Evolutionary conservation across 129 eudicot genomes (phyloP).

Genomic region (Tanacetum coccineum): DNA sequence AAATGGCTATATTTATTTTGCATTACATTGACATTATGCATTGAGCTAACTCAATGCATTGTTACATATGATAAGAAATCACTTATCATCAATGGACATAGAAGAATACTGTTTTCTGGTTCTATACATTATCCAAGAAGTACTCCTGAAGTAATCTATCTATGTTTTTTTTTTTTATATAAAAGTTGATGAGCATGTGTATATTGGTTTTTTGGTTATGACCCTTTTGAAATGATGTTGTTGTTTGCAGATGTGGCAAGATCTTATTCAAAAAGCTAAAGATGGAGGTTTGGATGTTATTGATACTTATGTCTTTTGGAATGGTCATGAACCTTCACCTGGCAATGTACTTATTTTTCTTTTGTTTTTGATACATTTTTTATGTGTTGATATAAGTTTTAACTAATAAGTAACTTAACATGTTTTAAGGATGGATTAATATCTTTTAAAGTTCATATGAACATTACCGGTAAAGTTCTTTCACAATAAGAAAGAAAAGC

Average conservation of each 20-base stretch:
- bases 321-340: conserved; percentile 89
- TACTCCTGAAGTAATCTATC: conserved; percentile 64
- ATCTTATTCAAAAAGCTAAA: conserved; percentile 83
- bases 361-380: not conserved
- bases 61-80: conserved; percentile 75
- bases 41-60: conserved; percentile 41
- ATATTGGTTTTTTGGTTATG: not conserved
- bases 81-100: conserved; percentile 69
- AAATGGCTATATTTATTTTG: conserved; percentile 25
- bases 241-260: conserved; percentile 91
- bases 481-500: too few relatives aligned
- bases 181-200: not conserved
- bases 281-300: conserved; percentile 90
- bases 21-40: conserved; percentile 26
- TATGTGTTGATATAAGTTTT: not conserved
- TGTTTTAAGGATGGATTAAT: too few relatives aligned
- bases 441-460: too few relatives aligned
- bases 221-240: conserved; percentile 8
- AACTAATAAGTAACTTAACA: too few relatives aligned
- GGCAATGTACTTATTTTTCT: conserved; percentile 51
- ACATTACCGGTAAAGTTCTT: too few relatives aligned
- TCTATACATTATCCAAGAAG: conserved; percentile 95
- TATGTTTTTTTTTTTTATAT: not conserved
- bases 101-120: conserved; percentile 78
- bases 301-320: conserved; percentile 92